Base-by-base conservation (phyloP, 805 yeast genomes). In the Torulaspora delbrueckii region DNA sequence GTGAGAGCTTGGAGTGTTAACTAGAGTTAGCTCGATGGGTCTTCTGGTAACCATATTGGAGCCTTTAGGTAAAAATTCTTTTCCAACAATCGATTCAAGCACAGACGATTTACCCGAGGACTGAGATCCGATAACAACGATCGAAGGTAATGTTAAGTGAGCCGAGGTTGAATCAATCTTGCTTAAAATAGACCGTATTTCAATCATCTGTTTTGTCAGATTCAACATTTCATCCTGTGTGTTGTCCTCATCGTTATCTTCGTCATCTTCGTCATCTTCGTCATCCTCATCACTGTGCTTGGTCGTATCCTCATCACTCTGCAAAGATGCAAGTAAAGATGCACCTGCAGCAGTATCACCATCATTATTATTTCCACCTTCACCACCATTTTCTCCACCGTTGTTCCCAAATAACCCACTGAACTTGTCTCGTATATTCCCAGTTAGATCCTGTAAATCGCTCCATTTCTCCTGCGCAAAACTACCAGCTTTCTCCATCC, bases 91-190 rank as follows among this genome's bases (percentile, higher is more conserved):
- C 5, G 96, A 79, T 65, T 93, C 99, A 39, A 93, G 74, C 1
- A 93, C 99, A 1, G 98, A 91, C 0, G 97, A 88, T 65, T 93
- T 93, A 37, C 99, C 99, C 35, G 96, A 86, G 6, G 96, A 86
- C 70, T 93, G 99, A 1, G 98, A 91, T 0, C 99, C 99, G 51
- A 93, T 79, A 2, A 93, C 99, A 25, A 93, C 98, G 57, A 93
- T 93, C 0, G 97, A 85, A 1, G 99, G 99, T 34, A 93, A 72
- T 54, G 82, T 86, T 40, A 93, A 71, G 9, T 87, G 78, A 30
- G 87, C 88, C 5, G 84, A 71, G 0, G 78, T 72, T 46, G 83
- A 81, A 56, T 88, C 93, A 13, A 93, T 79, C 50, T 78, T 81
- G 47, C 84, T 77, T 42, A 93, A 71, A 25, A 93, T 77, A 42